Evolutionary conservation across 2,329 filamentous ascomycete genomes (phyloP).

Genomic region (Aspergillus chevalieri): DNA sequence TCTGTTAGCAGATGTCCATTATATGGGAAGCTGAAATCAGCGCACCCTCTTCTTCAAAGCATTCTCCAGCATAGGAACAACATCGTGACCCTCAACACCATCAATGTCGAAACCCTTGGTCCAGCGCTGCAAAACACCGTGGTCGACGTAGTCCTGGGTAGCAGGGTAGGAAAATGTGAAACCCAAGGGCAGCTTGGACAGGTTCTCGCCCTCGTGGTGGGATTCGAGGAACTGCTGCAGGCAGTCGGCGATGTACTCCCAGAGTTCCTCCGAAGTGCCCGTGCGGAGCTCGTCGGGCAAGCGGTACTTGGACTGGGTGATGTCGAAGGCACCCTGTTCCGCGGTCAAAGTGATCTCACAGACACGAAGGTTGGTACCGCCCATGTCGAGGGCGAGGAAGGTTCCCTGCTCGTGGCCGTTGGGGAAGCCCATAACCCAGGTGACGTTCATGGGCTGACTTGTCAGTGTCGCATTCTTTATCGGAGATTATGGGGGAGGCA

Average conservation of each 20-base stretch:
- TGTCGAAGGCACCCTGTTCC: constrained; percentile 83
- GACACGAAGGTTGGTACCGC: constrained; percentile 89
- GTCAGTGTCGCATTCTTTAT: constrained; percentile 10
- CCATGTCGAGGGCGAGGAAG: constrained; percentile 88
- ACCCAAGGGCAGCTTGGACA: constrained; percentile 64
- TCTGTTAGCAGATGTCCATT: constrained; percentile 9
- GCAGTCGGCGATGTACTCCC: constrained; percentile 92
- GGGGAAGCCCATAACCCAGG: constrained; percentile 89
- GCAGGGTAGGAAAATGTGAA: constrained; percentile 97
- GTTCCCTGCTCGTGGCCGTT: constrained; percentile 82
- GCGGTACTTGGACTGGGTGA: constrained; percentile 92
- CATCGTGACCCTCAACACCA: constrained; percentile 83
- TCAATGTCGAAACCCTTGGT: constrained; percentile 96
- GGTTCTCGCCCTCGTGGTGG: constrained; percentile 64
- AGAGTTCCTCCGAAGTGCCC: constrained; percentile 75
- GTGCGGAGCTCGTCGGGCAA: constrained; percentile 92
- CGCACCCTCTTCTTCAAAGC: constrained; percentile 64
- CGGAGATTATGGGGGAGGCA: not conserved
- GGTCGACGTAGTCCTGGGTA: constrained; percentile 87
- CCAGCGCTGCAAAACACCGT: constrained; percentile 89
- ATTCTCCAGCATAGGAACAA: constrained; percentile 79
- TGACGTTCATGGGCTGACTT: constrained; percentile 87
- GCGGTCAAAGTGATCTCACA: constrained; percentile 88
- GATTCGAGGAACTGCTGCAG: constrained; percentile 83
- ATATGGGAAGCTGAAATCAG: too few species aligned